Percentiles rank a stretch among this genome's conserved stretches.
These are phyloP conservation scores for Pseudogymnoascus sp. DNA, from an alignment of 2,329 filamentous ascomycete genomes.

Conservation along the genomic window DNA sequence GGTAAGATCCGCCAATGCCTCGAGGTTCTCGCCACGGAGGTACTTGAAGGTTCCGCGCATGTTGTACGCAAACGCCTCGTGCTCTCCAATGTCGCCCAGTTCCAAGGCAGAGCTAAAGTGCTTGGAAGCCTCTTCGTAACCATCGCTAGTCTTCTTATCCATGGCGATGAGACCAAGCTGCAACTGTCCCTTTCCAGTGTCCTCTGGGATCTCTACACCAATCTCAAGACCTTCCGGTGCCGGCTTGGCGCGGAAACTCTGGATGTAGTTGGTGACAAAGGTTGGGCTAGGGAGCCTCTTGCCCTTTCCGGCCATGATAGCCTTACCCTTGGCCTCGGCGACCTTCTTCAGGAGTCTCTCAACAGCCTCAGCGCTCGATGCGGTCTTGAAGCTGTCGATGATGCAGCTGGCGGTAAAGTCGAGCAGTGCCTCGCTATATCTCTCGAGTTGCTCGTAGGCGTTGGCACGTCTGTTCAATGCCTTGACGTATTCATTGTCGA, in stretches of 20 bases:
- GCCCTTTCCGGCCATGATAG: slow-evolving; percentile 69
- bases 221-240: slow-evolving; percentile 78
- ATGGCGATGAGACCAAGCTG: slow-evolving; percentile 75
- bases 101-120: slow-evolving; percentile 86
- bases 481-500: slow-evolving; percentile 95
- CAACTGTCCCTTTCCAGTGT: slow-evolving; percentile 76
- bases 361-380: slow-evolving; percentile 78
- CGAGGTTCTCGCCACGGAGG: slow-evolving; percentile 76
- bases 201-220: slow-evolving; percentile 64
- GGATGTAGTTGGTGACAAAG: slow-evolving; percentile 96
- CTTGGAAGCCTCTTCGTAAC: slow-evolving; percentile 78
- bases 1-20: slow-evolving; percentile 76
- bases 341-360: slow-evolving; percentile 95
- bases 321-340: slow-evolving; percentile 86
- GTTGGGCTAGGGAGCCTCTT: slow-evolving; percentile 90
- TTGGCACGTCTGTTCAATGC: slow-evolving; percentile 93
- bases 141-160: slow-evolving; percentile 78
- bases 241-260: slow-evolving; percentile 85
- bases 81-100: slow-evolving; percentile 67
- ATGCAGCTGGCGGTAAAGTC: slow-evolving; percentile 99
- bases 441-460: slow-evolving; percentile 87
- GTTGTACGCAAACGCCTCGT: slow-evolving; percentile 90
- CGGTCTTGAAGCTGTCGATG: slow-evolving; percentile 94
- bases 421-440: slow-evolving; percentile 87
- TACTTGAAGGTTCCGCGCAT: slow-evolving; percentile 95